Evolutionary conservation across 805 yeast genomes (phyloP).

Genomic region (Sugiyamaella marilandica): DNA sequence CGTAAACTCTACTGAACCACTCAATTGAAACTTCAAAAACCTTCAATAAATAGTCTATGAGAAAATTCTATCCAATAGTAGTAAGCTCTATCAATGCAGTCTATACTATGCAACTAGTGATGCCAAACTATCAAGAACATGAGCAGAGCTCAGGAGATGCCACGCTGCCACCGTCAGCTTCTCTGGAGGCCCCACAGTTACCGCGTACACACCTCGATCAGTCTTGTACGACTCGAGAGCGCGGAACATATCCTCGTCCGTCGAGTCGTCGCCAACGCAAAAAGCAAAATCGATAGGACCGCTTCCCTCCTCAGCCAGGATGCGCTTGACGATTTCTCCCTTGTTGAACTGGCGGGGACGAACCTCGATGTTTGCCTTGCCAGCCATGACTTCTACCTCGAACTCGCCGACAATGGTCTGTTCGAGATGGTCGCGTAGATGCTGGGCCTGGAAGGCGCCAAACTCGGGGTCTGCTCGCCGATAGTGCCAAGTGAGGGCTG

Average conservation of each 20-base stretch:
- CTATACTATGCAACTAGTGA: constrained; percentile 1
- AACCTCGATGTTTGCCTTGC: constrained; percentile 97
- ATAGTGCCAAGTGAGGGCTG: constrained; percentile 97
- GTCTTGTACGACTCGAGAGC: constrained; percentile 46
- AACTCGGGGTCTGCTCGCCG: constrained; percentile 90
- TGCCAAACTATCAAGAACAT: constrained; percentile 80
- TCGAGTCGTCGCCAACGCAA: constrained; percentile 92
- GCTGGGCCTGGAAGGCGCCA: constrained; percentile 80
- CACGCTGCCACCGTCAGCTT: constrained; percentile 81
- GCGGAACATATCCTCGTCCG: constrained; percentile 96
- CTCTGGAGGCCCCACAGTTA: constrained; percentile 89
- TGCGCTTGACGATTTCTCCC: constrained; percentile 87
- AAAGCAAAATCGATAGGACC: constrained; percentile 76
- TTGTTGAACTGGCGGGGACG: constrained; percentile 91
- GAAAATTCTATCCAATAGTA: neutral
- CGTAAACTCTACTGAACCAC: no score
- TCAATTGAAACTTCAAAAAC: no score
- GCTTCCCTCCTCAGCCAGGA: constrained; percentile 48
- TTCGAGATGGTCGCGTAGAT: constrained; percentile 60
- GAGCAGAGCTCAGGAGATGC: constrained; percentile 76
- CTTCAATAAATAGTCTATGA: neutral
- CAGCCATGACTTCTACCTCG: constrained; percentile 93
- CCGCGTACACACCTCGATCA: constrained; percentile 61
- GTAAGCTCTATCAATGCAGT: neutral
- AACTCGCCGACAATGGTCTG: constrained; percentile 55